Conservation (phyloP, 2,329 filamentous ascomycete genomes). For the Colletotrichum simmondsii region DNA sequence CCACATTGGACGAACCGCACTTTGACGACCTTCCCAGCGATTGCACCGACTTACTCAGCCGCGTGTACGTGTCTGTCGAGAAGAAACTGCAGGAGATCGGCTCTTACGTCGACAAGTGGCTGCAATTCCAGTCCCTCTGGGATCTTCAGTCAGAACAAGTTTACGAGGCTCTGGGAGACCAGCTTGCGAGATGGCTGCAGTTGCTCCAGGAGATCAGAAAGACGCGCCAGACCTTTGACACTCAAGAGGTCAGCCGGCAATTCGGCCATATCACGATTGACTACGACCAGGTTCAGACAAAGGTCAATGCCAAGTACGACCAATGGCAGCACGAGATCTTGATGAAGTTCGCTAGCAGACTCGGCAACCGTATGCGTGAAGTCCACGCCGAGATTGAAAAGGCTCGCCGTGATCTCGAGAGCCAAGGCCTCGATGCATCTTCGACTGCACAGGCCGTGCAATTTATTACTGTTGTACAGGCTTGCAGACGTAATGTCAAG, state of each 20-base stretch:
- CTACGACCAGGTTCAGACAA: conserved; percentile 98
- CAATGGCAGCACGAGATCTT: conserved; percentile 99
- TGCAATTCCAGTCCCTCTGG: conserved; percentile 98
- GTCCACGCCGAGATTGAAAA: conserved; percentile 92
- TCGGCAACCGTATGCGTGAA: conserved; percentile 91
- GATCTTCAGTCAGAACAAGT: conserved; percentile 96
- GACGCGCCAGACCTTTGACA: conserved; percentile 95
- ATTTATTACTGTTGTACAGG: conserved; percentile 98
- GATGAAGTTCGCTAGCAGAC: conserved; percentile 88
- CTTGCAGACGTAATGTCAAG: conserved; percentile 93
- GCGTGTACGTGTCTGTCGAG: conserved; percentile 87
- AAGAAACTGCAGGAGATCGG: conserved; percentile 83
- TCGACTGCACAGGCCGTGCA: conserved; percentile 97
- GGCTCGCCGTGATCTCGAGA: conserved; percentile 88
- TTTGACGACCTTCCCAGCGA: conserved; percentile 88
- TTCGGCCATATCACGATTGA: conserved; percentile 97
- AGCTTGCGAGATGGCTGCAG: conserved; percentile 93
- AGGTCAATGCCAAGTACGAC: conserved; percentile 99
- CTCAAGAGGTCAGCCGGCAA: conserved; percentile 89
- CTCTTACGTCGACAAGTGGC: conserved; percentile 94
- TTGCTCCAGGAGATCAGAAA: conserved; percentile 97
- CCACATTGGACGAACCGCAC: conserved; percentile 71
- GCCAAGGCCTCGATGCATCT: conserved; percentile 90
- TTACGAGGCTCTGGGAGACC: conserved; percentile 90
- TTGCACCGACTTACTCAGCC: conserved; percentile 81